These are phyloP conservation scores for Misopates orontium DNA, from an alignment of 257 asterid genomes.

Conservation along the genomic window DNA sequence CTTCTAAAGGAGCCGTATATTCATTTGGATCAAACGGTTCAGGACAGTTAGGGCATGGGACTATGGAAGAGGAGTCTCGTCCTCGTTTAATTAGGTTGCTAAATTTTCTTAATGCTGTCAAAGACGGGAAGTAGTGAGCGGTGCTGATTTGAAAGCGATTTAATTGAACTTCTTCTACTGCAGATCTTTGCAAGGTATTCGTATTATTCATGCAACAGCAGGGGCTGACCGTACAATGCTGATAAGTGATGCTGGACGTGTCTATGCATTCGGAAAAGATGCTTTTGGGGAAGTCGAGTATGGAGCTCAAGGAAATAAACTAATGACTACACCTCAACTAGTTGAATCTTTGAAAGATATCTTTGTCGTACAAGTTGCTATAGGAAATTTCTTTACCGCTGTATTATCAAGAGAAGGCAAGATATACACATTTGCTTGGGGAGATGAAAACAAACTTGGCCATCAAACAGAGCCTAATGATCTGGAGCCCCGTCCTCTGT, in stretches of 20 bases:
- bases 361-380: conserved; percentile 91
- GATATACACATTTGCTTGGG: conserved; percentile 94
- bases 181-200: conserved; percentile 85
- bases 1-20: conserved; percentile 73
- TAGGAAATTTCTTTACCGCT: conserved; percentile 93
- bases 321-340: conserved; percentile 64
- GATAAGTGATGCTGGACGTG: conserved; percentile 74
- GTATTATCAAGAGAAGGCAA: conserved; percentile 88
- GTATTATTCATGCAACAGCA: conserved; percentile 85
- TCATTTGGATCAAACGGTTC: conserved; percentile 85
- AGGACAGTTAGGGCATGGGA: conserved; percentile 92
- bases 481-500: conserved; percentile 67
- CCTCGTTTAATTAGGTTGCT: conserved; percentile 76
- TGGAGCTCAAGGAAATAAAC: conserved; percentile 67
- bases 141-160: conserved; percentile 7
- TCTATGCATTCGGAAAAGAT: conserved; percentile 82
- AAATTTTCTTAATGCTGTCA: not conserved
- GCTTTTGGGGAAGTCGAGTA: conserved; percentile 85
- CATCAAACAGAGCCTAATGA: conserved; percentile 82
- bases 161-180: conserved; percentile 37
- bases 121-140: too few relatives aligned
- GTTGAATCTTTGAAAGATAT: conserved; percentile 89
- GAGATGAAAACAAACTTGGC: conserved; percentile 80
- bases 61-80: conserved; percentile 59
- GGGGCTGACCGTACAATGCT: conserved; percentile 92